Base-by-base conservation (phyloP, 192 early-diverging fungal genomes). In the Coemansia nantahalensis region DNA sequence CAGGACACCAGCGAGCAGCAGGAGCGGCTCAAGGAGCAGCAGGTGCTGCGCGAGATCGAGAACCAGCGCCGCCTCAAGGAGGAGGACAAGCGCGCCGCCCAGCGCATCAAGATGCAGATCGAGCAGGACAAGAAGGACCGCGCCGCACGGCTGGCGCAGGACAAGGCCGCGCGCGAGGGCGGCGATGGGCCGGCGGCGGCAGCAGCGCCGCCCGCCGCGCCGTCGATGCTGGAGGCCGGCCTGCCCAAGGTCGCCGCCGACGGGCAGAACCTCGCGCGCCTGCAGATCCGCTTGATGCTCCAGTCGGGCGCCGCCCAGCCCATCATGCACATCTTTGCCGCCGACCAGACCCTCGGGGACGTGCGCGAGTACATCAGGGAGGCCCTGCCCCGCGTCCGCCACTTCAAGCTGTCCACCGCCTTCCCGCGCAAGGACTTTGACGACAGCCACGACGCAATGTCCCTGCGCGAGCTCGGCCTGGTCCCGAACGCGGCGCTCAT, bases 91-190 rank as follows among this genome's bases (percentile, higher is more conserved):
- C 30, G 56, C 30, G 86, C 86, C 18, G 79, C 74, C 24, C 77
- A 54, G 45, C 61, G 70, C 31, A 80, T 90, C 31, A 80, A 79
- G 56, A 55, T 68, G 31, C 81, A 84, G 59, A 84, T 91, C 26
- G 86, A 89, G 57, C 66, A 67, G 55, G 86, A 90, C 51, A 84
- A 83, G 51, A 48, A 48, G 36, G 87, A 89, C 14, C 59, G 89
- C 7, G 79, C 78, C 0, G 68, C 70, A 7, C 46, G 79, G 54
- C 66, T 82, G 23, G 56, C 51, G 1, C 28, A 39, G 52, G 66
- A 62, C 22, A 69, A 75, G 63, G 63, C 60, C 1, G 62, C 59
- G 50, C 47, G 62, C 51, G 62, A 53, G 2, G 59, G 59, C 18
- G 15, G 42, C 48, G 22, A 2, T 19, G 16, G 22, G 39, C 11